Evolutionary conservation across 148 eudicot genomes (phyloP).

Genomic region (Rhododendron simsii): DNA sequence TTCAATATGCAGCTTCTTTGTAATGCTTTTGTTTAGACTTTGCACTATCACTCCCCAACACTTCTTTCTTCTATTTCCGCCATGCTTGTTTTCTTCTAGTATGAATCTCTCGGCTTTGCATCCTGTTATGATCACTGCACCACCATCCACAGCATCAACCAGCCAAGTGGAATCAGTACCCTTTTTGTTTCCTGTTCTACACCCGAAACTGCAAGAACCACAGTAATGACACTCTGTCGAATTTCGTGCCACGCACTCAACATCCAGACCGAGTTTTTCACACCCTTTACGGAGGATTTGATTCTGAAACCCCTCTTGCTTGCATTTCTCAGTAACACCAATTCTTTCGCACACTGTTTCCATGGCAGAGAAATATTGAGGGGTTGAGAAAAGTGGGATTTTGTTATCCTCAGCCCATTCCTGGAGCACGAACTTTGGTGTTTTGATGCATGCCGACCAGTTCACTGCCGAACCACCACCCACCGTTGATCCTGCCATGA

Average conservation of each 20-base stretch:
- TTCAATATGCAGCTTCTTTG: conserved; percentile 37
- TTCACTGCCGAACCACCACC: conserved; percentile 69
- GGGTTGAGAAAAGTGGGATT: conserved; percentile 41
- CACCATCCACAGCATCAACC: conserved; percentile 45
- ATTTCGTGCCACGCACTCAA: conserved; percentile 41
- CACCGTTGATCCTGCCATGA: conserved; percentile 55
- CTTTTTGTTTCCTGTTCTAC: conserved; percentile 44
- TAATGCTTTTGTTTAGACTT: conserved; percentile 20
- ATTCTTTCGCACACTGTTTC: conserved; percentile 40
- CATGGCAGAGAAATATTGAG: conserved; percentile 49
- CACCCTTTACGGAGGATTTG: conserved; percentile 63
- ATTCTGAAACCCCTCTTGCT: conserved; percentile 57
- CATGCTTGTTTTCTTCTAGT: conserved; percentile 14
- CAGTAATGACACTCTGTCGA: conserved; percentile 57
- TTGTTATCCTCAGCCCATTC: conserved; percentile 49
- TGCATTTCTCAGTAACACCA: conserved; percentile 52
- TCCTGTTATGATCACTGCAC: conserved; percentile 51
- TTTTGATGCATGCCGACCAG: conserved; percentile 62
- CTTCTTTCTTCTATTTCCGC: conserved; percentile 17
- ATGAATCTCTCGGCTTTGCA: conserved; percentile 41
- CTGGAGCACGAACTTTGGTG: conserved; percentile 41
- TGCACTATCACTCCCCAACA: conserved; percentile 48
- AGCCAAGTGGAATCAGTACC: conserved; percentile 66
- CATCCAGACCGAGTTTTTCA: conserved; percentile 50
- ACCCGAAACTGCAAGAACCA: conserved; percentile 64